Evolutionary conservation across 371 early-diverging fungal species (phyloP).

Genomic region (Mucor plumbeus): DNA sequence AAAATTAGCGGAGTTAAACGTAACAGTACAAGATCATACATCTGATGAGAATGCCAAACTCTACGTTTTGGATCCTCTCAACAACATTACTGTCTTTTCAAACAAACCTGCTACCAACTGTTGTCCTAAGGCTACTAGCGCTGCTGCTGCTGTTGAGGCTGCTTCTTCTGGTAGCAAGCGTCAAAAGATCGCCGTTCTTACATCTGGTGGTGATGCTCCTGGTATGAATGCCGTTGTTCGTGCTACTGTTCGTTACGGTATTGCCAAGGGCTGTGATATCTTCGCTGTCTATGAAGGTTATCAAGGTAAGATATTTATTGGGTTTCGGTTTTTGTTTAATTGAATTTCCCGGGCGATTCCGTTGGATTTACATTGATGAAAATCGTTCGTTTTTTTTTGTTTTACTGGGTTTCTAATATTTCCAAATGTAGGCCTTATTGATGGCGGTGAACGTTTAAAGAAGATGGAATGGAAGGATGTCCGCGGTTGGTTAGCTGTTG

Average conservation of each 20-base stretch:
- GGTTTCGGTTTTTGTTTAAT: not conserved
- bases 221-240: conserved; percentile 99
- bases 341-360: conserved; percentile 6
- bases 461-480: conserved; percentile 93
- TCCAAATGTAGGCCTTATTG: conserved; percentile 80
- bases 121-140: conserved; percentile 20
- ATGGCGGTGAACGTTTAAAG: conserved; percentile 81
- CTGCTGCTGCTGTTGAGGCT: conserved; percentile 27
- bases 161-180: conserved; percentile 25
- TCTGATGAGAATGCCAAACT: conserved; percentile 36
- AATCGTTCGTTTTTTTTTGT: not conserved
- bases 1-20: conserved; percentile 24
- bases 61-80: conserved; percentile 77
- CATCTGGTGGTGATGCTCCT: conserved; percentile 98
- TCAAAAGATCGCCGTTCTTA: conserved; percentile 89
- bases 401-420: not conserved
- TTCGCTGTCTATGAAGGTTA: conserved; percentile 97
- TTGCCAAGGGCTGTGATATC: conserved; percentile 83
- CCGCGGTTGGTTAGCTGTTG: conserved; percentile 79
- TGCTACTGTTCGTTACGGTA: conserved; percentile 91
- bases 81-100: conserved; percentile 74
- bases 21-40: conserved; percentile 40
- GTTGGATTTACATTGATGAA: not conserved
- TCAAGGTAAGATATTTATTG: conserved; percentile 67
- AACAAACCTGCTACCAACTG: conserved; percentile 17